Base-by-base conservation (phyloP, 2,329 filamentous ascomycete genomes). In the Diaporthe nobilis region DNA sequence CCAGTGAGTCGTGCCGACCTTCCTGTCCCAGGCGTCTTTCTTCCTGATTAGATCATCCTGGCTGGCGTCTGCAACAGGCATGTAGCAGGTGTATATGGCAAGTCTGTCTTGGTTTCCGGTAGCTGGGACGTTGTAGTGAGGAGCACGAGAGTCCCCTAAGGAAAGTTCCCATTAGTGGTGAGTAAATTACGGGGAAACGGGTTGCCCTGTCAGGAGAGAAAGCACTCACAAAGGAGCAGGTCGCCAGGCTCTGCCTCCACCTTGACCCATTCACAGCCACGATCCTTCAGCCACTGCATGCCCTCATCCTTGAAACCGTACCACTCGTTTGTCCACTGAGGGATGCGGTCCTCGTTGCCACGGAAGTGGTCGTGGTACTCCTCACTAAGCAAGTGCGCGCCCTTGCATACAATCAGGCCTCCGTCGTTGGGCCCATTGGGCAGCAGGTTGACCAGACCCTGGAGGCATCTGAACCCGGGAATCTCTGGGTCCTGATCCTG, bases 391-490 rank as follows among this genome's bases (percentile, higher is more conserved):
- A 49, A 10, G 31, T 67, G 61, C 3, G 44, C 61, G 12, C 82
- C 81, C 58, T 77, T 79, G 78, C 81, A 84, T 8, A 85, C 82
- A 42, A 88, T 82, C 12, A 89, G 77, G 2, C 86, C 87, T 22
- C 87, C 87, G 72, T 89, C 87, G 3, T 87, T 81, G 2, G 83
- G 83, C 1, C 87, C 87, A 55, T 85, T 86, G 1, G 85, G 86
- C 10, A 83, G 81, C 15, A 83, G 84, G 79, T 88, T 88, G 2
- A 87, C 77, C 6, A 88, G 79, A 0, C 87, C 86, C 47, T 88
- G 86, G 0, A 87, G 82, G 77, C 88, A 90, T 3, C 87, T 84
- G 79, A 90, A 88, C 0, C 87, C 88, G 17, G 82, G 83, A 77
- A 83, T 84, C 9, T 80, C 81, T 1, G 84, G 86, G 72, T 87